Conservation (phyloP, 305 asterid genomes). For the Solanum hybrid region DNA sequence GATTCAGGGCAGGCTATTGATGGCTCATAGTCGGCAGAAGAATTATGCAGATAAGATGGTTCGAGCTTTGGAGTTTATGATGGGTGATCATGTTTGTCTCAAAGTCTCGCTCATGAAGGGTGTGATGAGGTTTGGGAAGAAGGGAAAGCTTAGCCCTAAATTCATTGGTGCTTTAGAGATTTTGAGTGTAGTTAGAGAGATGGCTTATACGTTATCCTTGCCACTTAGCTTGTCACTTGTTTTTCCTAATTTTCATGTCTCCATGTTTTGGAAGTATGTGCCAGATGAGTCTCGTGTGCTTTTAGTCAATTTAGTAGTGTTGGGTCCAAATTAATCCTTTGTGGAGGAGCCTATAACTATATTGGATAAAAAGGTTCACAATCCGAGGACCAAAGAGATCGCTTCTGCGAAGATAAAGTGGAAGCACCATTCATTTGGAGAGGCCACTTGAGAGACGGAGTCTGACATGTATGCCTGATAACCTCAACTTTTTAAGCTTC, state of each 20-base stretch:
- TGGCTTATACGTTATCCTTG: not conserved
- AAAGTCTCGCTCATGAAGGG: not conserved
- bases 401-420: not conserved
- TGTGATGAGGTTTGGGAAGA: not conserved
- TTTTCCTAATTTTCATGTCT: too few relatives aligned
- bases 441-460: not conserved
- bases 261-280: not conserved
- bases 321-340: not conserved
- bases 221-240: not conserved
- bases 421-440: not conserved
- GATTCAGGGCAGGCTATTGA: not conserved
- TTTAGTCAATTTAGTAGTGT: not conserved
- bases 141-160: not conserved
- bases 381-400: not conserved
- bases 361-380: not conserved
- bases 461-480: not conserved
- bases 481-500: not conserved
- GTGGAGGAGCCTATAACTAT: not conserved
- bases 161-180: not conserved
- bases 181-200: not conserved
- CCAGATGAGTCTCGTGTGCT: not conserved
- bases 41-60: not conserved
- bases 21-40: not conserved
- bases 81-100: not conserved
- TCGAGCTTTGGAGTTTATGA: not conserved